Evolutionary conservation across 768 basidiomycete genomes (phyloP), one percentile per base, ranked within the genome.

Genomic region (Kwoniella europaea): DNA sequence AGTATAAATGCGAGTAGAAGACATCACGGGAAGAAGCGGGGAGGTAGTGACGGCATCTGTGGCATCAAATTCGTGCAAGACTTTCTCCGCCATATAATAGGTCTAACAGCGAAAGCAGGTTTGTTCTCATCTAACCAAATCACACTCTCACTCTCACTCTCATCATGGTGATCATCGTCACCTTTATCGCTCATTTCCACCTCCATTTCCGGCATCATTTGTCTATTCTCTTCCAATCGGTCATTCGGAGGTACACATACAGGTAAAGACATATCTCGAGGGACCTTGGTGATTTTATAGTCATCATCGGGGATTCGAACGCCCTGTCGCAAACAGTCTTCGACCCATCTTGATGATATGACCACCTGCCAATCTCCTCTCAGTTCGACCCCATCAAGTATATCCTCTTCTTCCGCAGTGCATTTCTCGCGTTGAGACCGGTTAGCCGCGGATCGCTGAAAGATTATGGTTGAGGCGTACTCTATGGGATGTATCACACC

Each of bases 281-380:
- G 24, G 3, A 44, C 18, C 22, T 61, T 42, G 13, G 42, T 61
- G 10, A 43, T 44, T 4, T 20, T 27, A n/a, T 61, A 61, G 9
- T 60, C 15, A 16, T 60, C 41, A 5, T 42, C 27, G 10, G 15
- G 20, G 6, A 61, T 18, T 10, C 43, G 43, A 4, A 20, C 0
- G 35, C 35, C 35, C 6, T 35, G 3, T 35, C 35, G 3, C 35
- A 61, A 18, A 22, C 43, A 61, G 20, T 61, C 43, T 42, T 61
- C 59, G 43, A 61, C 20, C 59, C 59, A 61, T 61, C 10, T 44
- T 2, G 59, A 61, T 1, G 59, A 61, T 6, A 61, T 1, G 15
- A 43, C 42, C 20, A 16, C 41, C 22, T 61, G 59, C 59, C 59
- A 61, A 0, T 20, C 13, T 20, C 59, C 59, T 61, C 42, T n/a